Evolutionary conservation across 331 rosid species (phyloP).

Genomic region (Quercus phellos): DNA sequence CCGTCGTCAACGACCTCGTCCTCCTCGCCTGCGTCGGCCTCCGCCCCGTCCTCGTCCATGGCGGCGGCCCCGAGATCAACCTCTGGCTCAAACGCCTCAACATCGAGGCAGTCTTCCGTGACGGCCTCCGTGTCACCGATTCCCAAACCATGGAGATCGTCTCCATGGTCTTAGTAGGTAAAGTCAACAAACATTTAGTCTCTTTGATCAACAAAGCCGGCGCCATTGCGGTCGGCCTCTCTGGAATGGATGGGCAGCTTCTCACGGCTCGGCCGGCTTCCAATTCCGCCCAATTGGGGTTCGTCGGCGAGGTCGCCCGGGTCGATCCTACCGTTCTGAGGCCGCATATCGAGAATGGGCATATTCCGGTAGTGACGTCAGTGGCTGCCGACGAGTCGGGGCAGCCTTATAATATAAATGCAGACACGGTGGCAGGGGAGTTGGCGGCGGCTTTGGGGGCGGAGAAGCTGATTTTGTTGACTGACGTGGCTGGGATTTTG

Average conservation of each 20-base stretch:
- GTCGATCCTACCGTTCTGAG: constrained; percentile 61
- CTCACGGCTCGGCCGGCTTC: constrained; percentile 71
- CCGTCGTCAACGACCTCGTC: constrained; percentile 86
- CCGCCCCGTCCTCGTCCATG: constrained; percentile 76
- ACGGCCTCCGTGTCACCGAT: constrained; percentile 87
- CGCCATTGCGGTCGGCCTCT: constrained; percentile 79
- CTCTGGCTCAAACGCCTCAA: constrained; percentile 73
- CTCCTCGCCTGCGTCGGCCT: constrained; percentile 89
- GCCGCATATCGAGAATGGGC: constrained; percentile 49
- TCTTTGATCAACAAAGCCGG: constrained; percentile 74
- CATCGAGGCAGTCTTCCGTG: constrained; percentile 69
- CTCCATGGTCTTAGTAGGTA: constrained; percentile 85
- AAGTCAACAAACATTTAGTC: constrained; percentile 71
- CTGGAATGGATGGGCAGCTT: constrained; percentile 77
- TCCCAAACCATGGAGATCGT: constrained; percentile 84
- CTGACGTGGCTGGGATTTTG: constrained; percentile 80
- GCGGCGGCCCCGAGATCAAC: constrained; percentile 94
- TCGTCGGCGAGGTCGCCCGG: constrained; percentile 67
- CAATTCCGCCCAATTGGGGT: constrained; percentile 58
- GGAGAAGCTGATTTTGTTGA: constrained; percentile 73
- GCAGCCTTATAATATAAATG: constrained; percentile 80
- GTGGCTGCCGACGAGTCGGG: constrained; percentile 77
- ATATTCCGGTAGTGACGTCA: constrained; percentile 79
- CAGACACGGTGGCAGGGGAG: constrained; percentile 85
- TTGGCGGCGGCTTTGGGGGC: constrained; percentile 87